These are phyloP conservation scores for Xylariaceae sp. DNA, from an alignment of 2,329 filamentous ascomycete species.

Conservation along the genomic window DNA sequence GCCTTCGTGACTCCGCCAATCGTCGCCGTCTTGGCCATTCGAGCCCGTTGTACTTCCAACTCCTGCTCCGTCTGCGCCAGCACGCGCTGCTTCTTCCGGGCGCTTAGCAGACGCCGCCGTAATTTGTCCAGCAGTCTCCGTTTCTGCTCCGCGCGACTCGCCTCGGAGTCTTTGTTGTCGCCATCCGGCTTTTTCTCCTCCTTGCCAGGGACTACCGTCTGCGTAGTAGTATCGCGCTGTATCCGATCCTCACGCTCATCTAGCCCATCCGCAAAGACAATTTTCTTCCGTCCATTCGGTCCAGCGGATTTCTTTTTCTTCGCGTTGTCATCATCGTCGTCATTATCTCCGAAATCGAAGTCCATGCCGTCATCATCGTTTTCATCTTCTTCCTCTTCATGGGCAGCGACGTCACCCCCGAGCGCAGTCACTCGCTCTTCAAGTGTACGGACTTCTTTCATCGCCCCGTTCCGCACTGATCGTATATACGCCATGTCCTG, in stretches of 20 bases:
- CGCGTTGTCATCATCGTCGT: conserved; percentile 22
- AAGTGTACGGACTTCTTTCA: conserved; percentile 51
- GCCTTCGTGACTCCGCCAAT: conserved; percentile 53
- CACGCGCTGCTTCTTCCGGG: conserved; percentile 49
- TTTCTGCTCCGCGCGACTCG: conserved; percentile 36
- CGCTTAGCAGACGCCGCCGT: conserved; percentile 42
- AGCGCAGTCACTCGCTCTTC: conserved; percentile 50
- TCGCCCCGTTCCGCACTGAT: conserved; percentile 54
- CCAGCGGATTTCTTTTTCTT: conserved; percentile 22
- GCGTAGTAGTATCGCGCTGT: conserved; percentile 11
- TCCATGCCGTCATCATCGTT: conserved; percentile 30
- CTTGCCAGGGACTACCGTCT: conserved; percentile 14
- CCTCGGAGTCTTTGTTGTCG: conserved; percentile 27
- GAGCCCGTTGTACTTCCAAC: conserved; percentile 54
- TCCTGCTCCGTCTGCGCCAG: conserved; percentile 52
- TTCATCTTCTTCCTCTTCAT: conserved; percentile 26
- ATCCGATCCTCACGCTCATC: conserved; percentile 33
- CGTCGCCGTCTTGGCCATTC: conserved; percentile 61
- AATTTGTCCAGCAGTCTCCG: conserved; percentile 41
- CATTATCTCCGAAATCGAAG: conserved; percentile 27
- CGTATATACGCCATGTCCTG: conserved; percentile 62
- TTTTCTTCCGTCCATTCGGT: conserved; percentile 36
- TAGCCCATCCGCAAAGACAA: conserved; percentile 44
- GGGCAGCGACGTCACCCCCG: conserved; percentile 27
- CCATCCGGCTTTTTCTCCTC: conserved; percentile 34